Base-by-base conservation (phyloP, 2,329 filamentous ascomycete species). In the Beauveria brongniartii region DNA sequence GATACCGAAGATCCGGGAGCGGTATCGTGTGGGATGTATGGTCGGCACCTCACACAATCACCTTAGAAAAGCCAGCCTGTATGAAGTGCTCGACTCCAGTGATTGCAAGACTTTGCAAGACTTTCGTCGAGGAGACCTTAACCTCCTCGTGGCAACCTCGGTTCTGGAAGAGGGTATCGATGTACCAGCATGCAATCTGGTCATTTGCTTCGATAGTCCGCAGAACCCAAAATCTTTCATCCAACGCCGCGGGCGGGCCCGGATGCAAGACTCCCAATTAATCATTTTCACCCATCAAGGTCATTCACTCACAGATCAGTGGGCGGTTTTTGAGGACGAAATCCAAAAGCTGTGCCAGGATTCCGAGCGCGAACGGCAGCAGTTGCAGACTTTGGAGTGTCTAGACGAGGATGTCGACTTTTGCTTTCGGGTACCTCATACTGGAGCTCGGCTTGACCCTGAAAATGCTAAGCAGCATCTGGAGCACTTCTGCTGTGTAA, bases 391-490 rank as follows among this genome's bases (percentile, higher is more conserved):
- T 2, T 65, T 82, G 3, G 85, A 90, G 64, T 74, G 80, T 2
- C 64, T 66, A 0, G 70, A 70, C 55, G 68, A 64, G 37, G 69
- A 37, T 12, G 63, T 48, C 40, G 59, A 63, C 4, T 53, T 63
- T 0, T 69, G 37, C n/a, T 74, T 80, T 51, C 65, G 67, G 18
- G 72, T 82, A 5, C 63, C 74, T 24, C 64, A 71, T 24, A 82
- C 79, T 0, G 75, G 86, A 5, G 91, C 90, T 0, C 73, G 84
- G 14, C 75, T 97, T 16, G 89, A 89, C 12, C 78, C 91, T 1
- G 82, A 90, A 43, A 89, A 89, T 65, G 89, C 91, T 1, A 83
- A 87, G 53, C 73, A 79, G n/a, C 91, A 94, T 70, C 79, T 97
- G 1, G 79, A 89, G 52, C 91, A 96, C 71, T 95, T 97, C 66